Conservation (phyloP, 1,284 basidiomycete genomes). For the Cryptococcus deneoformans region DNA sequence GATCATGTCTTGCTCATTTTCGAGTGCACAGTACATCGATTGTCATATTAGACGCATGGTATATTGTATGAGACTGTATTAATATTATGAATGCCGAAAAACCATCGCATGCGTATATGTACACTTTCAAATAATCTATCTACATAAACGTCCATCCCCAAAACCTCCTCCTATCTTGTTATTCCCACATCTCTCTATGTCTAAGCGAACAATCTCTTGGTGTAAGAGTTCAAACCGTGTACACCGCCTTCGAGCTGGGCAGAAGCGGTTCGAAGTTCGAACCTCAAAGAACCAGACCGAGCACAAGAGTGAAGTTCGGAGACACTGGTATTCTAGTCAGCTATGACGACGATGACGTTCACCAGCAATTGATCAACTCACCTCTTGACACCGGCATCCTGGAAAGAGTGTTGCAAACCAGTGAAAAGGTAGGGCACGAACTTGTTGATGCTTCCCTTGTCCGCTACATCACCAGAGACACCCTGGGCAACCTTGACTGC, state of each 20-base stretch:
- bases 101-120: too few relatives aligned
- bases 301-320: constrained; percentile 62
- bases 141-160: too few relatives aligned
- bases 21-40: background rate
- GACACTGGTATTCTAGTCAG: constrained; percentile 32
- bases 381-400: constrained; percentile 83
- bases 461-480: constrained; percentile 93
- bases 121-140: too few relatives aligned
- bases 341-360: background rate
- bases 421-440: constrained; percentile 91
- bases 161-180: background rate
- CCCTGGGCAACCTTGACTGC: constrained; percentile 97
- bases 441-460: constrained; percentile 90
- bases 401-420: constrained; percentile 92
- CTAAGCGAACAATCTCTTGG: constrained; percentile 61
- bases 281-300: constrained; percentile 67
- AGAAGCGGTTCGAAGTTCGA: constrained; percentile 91
- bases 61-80: too few relatives aligned
- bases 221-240: constrained; percentile 76
- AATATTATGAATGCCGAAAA: too few relatives aligned
- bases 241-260: constrained; percentile 97
- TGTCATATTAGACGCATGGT: background rate
- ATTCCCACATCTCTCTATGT: background rate
- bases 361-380: constrained; percentile 43
- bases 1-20: background rate